Conservation (phyloP, 2,329 filamentous ascomycete genomes). For the Fusarium neocosmosporiellum region DNA sequence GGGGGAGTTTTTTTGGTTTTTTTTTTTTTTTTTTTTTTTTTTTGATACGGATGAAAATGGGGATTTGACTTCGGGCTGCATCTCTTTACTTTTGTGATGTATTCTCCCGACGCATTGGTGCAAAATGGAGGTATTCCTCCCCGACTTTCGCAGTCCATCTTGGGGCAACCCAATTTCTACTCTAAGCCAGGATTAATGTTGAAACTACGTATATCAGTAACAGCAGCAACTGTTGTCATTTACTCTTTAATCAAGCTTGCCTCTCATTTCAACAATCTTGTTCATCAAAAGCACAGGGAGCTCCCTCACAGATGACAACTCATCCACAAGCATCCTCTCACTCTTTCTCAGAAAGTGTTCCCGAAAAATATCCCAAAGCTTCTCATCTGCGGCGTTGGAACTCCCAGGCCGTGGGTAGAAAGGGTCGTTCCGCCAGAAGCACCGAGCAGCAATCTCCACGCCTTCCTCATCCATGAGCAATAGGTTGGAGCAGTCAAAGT, state of each 20-base stretch:
- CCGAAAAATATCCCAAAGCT: constrained; percentile 42
- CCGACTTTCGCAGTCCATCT: neutral
- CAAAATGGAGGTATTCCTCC: neutral
- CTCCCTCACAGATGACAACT: neutral
- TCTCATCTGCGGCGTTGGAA: constrained; percentile 14
- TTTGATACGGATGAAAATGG: neutral
- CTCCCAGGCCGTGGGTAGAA: constrained; percentile 58
- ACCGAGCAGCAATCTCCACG: constrained; percentile 53
- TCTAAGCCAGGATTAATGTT: fast-evolving
- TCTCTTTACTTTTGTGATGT: neutral
- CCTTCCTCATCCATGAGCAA: constrained; percentile 53
- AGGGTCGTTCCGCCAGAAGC: constrained; percentile 63
- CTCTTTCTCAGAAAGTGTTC: neutral
- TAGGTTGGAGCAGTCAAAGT: constrained; percentile 56
- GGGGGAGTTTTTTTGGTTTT: too few relatives aligned
- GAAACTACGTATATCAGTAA: neutral
- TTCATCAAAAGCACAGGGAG: neutral
- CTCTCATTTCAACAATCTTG: neutral
- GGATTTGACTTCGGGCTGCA: neutral
- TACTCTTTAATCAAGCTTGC: neutral
- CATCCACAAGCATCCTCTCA: neutral
- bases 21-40: too few relatives aligned
- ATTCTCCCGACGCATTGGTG: neutral
- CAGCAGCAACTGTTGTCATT: neutral
- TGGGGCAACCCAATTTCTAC: neutral